Base-by-base conservation (phyloP, 108 stramenopile genomes). In the Pelagomonas calceolata region DNA sequence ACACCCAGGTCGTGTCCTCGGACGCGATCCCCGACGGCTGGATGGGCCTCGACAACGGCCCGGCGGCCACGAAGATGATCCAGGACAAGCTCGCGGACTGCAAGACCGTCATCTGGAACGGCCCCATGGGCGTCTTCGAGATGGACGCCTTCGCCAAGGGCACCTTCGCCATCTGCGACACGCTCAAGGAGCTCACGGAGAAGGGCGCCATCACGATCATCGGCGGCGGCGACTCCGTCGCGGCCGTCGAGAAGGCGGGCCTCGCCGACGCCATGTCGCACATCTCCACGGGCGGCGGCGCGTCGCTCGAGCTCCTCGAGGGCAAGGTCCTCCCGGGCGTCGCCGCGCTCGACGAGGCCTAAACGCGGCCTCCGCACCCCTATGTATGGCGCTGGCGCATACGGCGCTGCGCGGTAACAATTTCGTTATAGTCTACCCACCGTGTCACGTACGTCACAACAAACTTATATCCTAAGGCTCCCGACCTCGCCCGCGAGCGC, bases 11-110 rank as follows among this genome's bases (percentile, higher is more conserved):
- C 73, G 94, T 95, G 67, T 21, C 80, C 39, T 73, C 82, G 66
- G 88, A 91, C 69, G 90, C 75, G 72, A 97, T 99, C 82, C 96
- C 96, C 66, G 97, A 94, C 51, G 97, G 95, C 37, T 99, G 99
- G 99, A 96, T 98, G 97, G 99, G 99, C 73, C 90, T 99, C 70
- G 99, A 99, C 84, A 93, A 94, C 78, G 99, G 99, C 35, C 94
- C 95, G 35, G 81, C 87, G 39, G 85, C 95, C 70, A 89, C 88
- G 73, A 78, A 80, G 67, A 81, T 80, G 69, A 92, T 95, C 75
- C 89, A 94, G 79, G 91, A 92, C 67, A 91, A 86, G 72, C 80
- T 98, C 44, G 79, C 87, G 63, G 75, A 80, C 69, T 94, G 93
- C 88, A 90, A 94, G 83, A 98, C 95, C 60, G 82, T 97, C 80